Base-by-base conservation (phyloP, 2,329 filamentous ascomycete genomes). In the Fusarium nurragi region DNA sequence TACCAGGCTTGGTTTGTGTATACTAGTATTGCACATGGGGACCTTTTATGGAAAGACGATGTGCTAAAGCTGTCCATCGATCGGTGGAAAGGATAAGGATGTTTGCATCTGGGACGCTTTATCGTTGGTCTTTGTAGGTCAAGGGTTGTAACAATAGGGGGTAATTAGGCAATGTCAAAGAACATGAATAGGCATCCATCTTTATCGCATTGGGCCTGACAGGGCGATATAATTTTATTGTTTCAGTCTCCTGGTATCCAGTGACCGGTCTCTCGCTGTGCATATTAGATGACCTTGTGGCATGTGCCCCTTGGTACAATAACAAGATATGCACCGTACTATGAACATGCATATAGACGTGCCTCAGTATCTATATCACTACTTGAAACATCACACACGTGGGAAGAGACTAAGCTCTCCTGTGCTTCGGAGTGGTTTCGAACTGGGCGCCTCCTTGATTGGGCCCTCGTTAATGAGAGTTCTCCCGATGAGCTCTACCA, bases 251-350 rank as follows among this genome's bases (percentile, higher is more conserved):
- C 19, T 4, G 2, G 12, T 4, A 18, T 7, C 3, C 2, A 1
- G 6, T 12, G 4, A 46, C 4, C 4, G 8, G 1, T 9, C 6
- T 0, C 0, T 8, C 2, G 12, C 5, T 4, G 1, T 10, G 8
- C 4, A 10, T 19, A 8, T 10, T 5, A 25, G 16, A 18, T 25
- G 18, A 6, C 1, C 28, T n/a, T n/a, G n/a, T 9, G 26, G 7
- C 6, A 16, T 19, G 22, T 4, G 30, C 14, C 30, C 7, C 7
- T 34, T 18, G 30, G 3, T 3, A 34, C 5, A 9, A 16, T 34
- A n/a, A n/a, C n/a, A 34, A n/a, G 7, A 4, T 8, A 34, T n/a
- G n/a, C 3, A 34, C 10, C 8, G 32, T n/a, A n/a, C 8, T 34
- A 34, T 34, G 8, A 26, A 7, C 4, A n/a, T 7, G 9, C 9